Base-by-base conservation (phyloP, 2,329 filamentous ascomycete species). In the Eurotiales sp. region DNA sequence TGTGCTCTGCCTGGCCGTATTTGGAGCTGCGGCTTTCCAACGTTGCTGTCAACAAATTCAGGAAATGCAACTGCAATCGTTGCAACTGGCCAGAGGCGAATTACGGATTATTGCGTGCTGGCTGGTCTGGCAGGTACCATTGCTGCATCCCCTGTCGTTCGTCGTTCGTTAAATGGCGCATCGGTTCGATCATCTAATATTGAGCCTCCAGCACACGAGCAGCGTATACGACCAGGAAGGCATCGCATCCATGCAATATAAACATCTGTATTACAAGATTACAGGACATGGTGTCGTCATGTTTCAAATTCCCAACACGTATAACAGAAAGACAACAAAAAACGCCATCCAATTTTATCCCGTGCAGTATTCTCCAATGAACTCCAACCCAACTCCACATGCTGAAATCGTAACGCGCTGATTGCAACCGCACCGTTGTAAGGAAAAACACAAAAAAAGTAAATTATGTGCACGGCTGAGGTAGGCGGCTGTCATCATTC, bases 341-440 rank as follows among this genome's bases (percentile, higher is more conserved):
- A 12, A 8, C 15, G 17, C 17, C 34, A 19, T 19, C 17, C n/a
- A 19, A 36, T 17, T n/a, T 15, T 15, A 36, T n/a, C n/a, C 32
- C 32, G 15, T 36, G 32, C 3, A 36, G 8, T n/a, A 34, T 34
- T 34, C 30, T 34, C 29, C 29, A 32, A 32, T 32, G 29, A 32
- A 32, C 29, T 12, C 32, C 15, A 19, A 15, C 3, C 42, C 36
- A 52, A 52, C 44, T 52, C 40, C 51, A 53, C 51, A 40, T 32
- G 45, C 46, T 39, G 49, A 39, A 29, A 29, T 37, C 27, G 50
- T 52, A 52, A 48, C 43, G 50, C 37, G 49, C 37, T 36, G 44
- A 47, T 39, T 19, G 45, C 17, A 25, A 12, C 41, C 41, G 23
- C 29, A n/a, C 21, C 17, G 10, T 45, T 10, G n/a, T n/a, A n/a